A percentile compares a stretch with the other conserved stretches of the same genome.
Conservation (phyloP, 164 flowering plant genomes). For the Echeveria elegans region DNA sequence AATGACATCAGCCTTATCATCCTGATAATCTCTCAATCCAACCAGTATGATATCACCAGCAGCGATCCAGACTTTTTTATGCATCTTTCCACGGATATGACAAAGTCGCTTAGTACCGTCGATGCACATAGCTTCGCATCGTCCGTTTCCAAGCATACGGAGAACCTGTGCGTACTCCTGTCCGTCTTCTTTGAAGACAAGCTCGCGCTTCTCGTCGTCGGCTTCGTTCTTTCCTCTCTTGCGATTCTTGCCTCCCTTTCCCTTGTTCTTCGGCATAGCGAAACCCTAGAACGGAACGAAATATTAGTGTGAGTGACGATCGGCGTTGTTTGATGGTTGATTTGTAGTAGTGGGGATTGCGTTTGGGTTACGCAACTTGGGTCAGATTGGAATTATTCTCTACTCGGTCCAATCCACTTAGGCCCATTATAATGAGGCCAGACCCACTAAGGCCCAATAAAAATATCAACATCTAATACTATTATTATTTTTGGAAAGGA, state of each 20-base stretch:
- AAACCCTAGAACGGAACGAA: constrained; percentile 8
- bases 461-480: no score
- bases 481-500: no score
- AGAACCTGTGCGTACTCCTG: constrained; percentile 64
- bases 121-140: constrained; percentile 55
- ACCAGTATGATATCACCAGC: constrained; percentile 62
- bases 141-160: constrained; percentile 62
- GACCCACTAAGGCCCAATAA: no score
- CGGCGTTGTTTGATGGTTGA: constrained; percentile 1
- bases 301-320: no score
- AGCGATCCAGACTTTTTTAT: constrained; percentile 66
- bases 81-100: constrained; percentile 65
- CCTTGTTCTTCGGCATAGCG: constrained; percentile 71
- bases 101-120: constrained; percentile 51
- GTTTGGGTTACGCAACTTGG: background rate
- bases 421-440: no score
- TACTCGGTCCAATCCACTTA: no score
- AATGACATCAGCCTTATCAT: constrained; percentile 63
- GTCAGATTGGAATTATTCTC: no score
- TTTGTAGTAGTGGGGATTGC: background rate
- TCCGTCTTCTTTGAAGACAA: constrained; percentile 63
- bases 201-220: constrained; percentile 64
- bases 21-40: constrained; percentile 57
- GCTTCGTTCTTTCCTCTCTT: constrained; percentile 79
- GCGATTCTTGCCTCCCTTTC: constrained; percentile 70